These are phyloP conservation scores for Rubia balearica DNA, from an alignment of 305 asterid genomes.

Conservation along the genomic window DNA sequence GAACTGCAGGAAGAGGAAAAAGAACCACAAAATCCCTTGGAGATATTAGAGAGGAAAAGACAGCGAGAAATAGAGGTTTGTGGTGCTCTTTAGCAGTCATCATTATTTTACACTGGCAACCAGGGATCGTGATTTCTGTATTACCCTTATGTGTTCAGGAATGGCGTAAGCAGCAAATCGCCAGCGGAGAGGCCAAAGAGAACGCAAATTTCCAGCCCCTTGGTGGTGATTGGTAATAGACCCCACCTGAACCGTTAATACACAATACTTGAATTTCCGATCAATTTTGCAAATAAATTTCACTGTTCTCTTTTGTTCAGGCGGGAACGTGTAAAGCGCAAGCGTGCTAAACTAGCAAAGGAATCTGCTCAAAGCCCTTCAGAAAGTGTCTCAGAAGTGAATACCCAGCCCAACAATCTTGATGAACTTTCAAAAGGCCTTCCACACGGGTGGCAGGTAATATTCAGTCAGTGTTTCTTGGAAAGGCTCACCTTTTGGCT, in stretches of 20 bases:
- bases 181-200: slow-evolving; percentile 85
- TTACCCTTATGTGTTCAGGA: slow-evolving; percentile 35
- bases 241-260: no score
- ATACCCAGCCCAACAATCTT: slow-evolving; percentile 42
- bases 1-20: slow-evolving; percentile 81
- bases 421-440: slow-evolving; percentile 59
- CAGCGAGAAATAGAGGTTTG: slow-evolving; percentile 89
- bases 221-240: slow-evolving; percentile 90
- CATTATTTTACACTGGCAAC: background rate
- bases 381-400: slow-evolving; percentile 32
- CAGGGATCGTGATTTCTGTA: slow-evolving; percentile 1
- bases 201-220: slow-evolving; percentile 97
- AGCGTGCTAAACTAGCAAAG: slow-evolving; percentile 53
- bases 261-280: background rate
- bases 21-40: slow-evolving; percentile 73
- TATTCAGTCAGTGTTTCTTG: background rate
- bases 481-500: background rate
- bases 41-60: slow-evolving; percentile 71
- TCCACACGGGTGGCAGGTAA: slow-evolving; percentile 95
- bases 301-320: slow-evolving; percentile 34
- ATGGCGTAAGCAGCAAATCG: slow-evolving; percentile 89
- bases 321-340: slow-evolving; percentile 95
- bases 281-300: background rate
- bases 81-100: slow-evolving; percentile 8
- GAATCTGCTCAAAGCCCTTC: slow-evolving; percentile 35